A percentile compares a stretch with the other conserved stretches of the same genome.
Conservation (phyloP, 176 grass and related monocot species). For the Triticum monococcum region DNA sequence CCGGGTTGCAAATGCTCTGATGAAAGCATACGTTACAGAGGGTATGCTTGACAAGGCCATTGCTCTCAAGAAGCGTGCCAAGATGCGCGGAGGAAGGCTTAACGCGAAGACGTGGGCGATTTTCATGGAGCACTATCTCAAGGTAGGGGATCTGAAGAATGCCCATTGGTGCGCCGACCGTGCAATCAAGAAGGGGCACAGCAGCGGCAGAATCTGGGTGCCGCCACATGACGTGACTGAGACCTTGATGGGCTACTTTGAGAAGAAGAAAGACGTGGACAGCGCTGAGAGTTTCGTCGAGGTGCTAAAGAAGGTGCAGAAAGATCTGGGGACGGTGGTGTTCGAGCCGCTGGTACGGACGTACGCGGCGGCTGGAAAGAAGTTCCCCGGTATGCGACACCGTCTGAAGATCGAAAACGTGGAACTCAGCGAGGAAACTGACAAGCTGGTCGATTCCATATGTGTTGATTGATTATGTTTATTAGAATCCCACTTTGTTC, state of each 20-base stretch:
- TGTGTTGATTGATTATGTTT: slow-evolving; percentile 35
- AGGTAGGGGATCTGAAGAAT: slow-evolving; percentile 74
- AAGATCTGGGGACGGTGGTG: slow-evolving; percentile 46
- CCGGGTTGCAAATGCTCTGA: slow-evolving; percentile 84
- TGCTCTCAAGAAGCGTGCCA: slow-evolving; percentile 68
- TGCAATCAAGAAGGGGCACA: slow-evolving; percentile 90
- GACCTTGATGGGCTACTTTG: slow-evolving; percentile 68
- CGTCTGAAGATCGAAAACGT: slow-evolving; percentile 81
- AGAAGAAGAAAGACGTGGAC: slow-evolving; percentile 58
- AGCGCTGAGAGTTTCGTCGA: slow-evolving; percentile 68
- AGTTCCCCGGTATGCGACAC: slow-evolving; percentile 62
- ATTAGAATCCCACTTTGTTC: not conserved
- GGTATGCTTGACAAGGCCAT: slow-evolving; percentile 78
- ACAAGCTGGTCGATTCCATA: slow-evolving; percentile 59
- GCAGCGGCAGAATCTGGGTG: slow-evolving; percentile 60
- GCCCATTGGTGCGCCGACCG: slow-evolving; percentile 69
- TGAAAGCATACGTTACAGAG: slow-evolving; percentile 84
- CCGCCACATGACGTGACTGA: slow-evolving; percentile 38
- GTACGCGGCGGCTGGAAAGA: slow-evolving; percentile 67
- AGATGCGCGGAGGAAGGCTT: slow-evolving; percentile 68
- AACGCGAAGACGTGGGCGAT: slow-evolving; percentile 95
- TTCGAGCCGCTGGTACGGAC: slow-evolving; percentile 63
- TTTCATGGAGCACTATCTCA: slow-evolving; percentile 83
- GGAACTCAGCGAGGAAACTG: slow-evolving; percentile 37
- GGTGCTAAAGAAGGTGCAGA: slow-evolving; percentile 56